These are phyloP conservation scores for Syzygium jambos DNA, from an alignment of 345 rosid genomes.

Conservation along the genomic window DNA sequence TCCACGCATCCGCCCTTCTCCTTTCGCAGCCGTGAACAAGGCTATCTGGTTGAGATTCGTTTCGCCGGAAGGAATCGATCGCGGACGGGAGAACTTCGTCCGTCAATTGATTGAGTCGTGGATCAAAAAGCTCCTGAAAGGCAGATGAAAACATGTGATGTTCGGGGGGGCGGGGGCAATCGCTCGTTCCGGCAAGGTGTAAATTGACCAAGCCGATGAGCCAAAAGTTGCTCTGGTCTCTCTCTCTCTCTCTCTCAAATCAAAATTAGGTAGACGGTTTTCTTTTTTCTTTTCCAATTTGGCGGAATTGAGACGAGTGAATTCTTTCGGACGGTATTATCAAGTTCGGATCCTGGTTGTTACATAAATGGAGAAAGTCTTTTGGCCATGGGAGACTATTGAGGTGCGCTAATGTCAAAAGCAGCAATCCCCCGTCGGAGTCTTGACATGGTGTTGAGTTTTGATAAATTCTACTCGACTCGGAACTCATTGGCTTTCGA, in stretches of 20 bases:
- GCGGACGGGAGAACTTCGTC: too few relatives aligned
- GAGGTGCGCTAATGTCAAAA: too few relatives aligned
- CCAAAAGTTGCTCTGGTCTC: accelerated
- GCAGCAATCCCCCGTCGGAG: too few relatives aligned
- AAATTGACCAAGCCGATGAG: accelerated
- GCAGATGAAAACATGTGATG: background rate
- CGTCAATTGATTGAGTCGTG: accelerated
- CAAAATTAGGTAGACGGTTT: background rate
- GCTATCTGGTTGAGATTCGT: background rate
- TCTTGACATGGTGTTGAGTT: background rate
- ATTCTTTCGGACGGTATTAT: background rate
- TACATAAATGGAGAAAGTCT: background rate
- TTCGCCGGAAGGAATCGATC: background rate
- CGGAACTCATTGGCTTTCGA: background rate
- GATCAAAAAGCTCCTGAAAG: background rate
- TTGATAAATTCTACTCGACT: background rate
- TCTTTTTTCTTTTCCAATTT: background rate
- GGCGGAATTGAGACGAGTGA: background rate
- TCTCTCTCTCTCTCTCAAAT: background rate
- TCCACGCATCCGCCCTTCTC: accelerated
- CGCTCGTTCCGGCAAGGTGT: background rate
- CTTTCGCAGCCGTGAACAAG: accelerated
- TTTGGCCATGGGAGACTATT: too few relatives aligned
- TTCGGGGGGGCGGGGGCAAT: background rate
- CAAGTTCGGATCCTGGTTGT: background rate